These are phyloP conservation scores for Ilyonectria robusta DNA, from an alignment of 2,329 filamentous ascomycete species.

Conservation along the genomic window DNA sequence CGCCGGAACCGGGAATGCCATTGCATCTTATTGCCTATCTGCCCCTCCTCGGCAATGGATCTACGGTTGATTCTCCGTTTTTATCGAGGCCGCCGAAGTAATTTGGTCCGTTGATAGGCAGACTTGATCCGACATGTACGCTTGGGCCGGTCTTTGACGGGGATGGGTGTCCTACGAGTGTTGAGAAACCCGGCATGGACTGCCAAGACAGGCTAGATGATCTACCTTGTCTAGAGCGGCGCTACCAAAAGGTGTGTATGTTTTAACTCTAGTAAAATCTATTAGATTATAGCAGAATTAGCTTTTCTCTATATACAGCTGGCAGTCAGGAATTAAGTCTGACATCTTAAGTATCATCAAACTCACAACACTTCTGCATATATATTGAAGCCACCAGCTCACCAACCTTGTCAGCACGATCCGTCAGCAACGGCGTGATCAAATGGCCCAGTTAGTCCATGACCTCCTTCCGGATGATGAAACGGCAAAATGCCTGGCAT, in stretches of 20 bases:
- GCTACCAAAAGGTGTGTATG: not conserved
- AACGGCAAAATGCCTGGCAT: too few species aligned
- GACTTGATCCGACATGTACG: not conserved
- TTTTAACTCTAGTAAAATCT: too few species aligned
- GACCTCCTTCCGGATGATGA: too few species aligned
- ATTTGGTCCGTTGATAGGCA: not conserved
- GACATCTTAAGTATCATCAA: too few species aligned
- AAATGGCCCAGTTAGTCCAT: too few species aligned
- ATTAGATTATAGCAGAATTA: too few species aligned
- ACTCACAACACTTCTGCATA: too few species aligned
- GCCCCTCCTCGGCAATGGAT: not conserved
- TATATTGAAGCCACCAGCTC: too few species aligned
- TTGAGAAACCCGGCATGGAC: not conserved
- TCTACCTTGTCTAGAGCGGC: not conserved
- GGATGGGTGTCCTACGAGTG: not conserved
- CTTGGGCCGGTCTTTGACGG: not conserved
- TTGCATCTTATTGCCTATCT: constrained; percentile 21
- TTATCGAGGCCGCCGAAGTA: not conserved
- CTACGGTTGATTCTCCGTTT: not conserved
- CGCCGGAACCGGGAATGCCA: constrained; percentile 16
- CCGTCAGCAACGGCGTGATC: too few species aligned
- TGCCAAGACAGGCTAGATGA: not conserved
- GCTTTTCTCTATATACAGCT: too few species aligned
- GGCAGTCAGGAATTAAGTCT: too few species aligned
- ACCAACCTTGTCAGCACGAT: too few species aligned